Conservation (phyloP, 345 rosid genomes). For the Pistacia vera region DNA sequence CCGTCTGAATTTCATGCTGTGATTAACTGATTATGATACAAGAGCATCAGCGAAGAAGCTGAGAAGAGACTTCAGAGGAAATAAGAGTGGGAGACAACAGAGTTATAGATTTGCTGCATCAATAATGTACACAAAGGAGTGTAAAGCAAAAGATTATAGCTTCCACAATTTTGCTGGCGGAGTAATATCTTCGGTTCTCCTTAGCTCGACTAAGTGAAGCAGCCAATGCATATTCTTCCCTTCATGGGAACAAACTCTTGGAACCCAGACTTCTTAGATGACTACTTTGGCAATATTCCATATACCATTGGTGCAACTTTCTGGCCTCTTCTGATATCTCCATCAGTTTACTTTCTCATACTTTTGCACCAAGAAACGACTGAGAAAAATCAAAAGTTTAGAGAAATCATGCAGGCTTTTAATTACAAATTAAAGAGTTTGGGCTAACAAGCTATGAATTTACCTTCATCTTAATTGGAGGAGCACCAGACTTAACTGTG, state of each 20-base stretch:
- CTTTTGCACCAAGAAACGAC: conserved; percentile 30
- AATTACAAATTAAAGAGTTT: neutral
- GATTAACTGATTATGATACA: neutral
- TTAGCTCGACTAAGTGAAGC: neutral
- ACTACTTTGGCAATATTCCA: neutral
- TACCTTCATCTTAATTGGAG: conserved; percentile 62
- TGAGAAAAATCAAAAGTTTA: conserved; percentile 13
- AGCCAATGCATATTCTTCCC: neutral
- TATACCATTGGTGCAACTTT: neutral
- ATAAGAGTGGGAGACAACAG: neutral
- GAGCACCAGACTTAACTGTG: conserved; percentile 40
- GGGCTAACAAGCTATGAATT: neutral
- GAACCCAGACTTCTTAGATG: neutral
- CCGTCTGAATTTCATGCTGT: neutral
- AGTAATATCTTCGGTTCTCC: neutral
- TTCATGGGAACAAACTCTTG: neutral
- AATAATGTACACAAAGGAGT: neutral
- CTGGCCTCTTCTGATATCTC: conserved; percentile 1
- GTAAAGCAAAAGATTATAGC: conserved; percentile 6
- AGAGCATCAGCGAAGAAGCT: neutral
- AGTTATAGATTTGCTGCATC: neutral
- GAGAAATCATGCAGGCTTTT: conserved; percentile 2
- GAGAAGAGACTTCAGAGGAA: neutral
- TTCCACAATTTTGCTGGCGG: neutral
- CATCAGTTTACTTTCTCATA: conserved; percentile 1